These are phyloP conservation scores for Monosporascus sp. DNA, from an alignment of 2,329 filamentous ascomycete genomes.

Conservation along the genomic window DNA sequence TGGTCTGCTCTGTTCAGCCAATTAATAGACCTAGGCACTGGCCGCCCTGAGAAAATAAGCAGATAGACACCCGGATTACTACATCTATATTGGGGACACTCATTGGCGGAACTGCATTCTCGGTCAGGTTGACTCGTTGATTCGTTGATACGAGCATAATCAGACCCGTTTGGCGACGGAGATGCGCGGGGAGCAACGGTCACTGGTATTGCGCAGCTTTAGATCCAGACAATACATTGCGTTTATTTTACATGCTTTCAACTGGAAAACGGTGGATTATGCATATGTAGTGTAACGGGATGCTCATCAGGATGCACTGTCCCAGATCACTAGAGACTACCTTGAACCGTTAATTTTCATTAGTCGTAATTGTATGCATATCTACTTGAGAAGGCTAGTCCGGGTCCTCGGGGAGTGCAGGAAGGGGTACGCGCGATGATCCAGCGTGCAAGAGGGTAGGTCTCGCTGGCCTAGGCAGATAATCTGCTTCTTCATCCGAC, in stretches of 20 bases:
- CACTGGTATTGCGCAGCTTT: not conserved
- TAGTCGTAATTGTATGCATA: not conserved
- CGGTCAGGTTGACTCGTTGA: not conserved
- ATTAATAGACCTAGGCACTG: not conserved
- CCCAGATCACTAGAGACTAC: not conserved
- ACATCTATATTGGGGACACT: not conserved
- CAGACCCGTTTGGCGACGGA: not conserved
- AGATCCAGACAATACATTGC: not conserved
- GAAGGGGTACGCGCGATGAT: conserved; percentile 36
- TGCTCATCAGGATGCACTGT: too few relatives aligned
- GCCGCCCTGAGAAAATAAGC: not conserved
- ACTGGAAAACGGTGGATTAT: too few relatives aligned
- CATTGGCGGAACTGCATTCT: not conserved
- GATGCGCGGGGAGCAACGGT: not conserved
- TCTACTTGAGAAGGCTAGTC: conserved; percentile 6
- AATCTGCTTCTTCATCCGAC: conserved; percentile 6
- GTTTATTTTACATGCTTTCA: not conserved
- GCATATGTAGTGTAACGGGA: too few relatives aligned
- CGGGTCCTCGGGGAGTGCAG: conserved; percentile 34
- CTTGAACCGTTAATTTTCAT: conserved; percentile 3
- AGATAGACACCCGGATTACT: not conserved
- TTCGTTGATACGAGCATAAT: not conserved
- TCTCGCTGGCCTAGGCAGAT: conserved; percentile 11
- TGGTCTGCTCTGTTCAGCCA: not conserved
- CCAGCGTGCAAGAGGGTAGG: conserved; percentile 12